Base-by-base conservation (phyloP, 2,329 filamentous ascomycete species). In the Tricladium varicosporioides region DNA sequence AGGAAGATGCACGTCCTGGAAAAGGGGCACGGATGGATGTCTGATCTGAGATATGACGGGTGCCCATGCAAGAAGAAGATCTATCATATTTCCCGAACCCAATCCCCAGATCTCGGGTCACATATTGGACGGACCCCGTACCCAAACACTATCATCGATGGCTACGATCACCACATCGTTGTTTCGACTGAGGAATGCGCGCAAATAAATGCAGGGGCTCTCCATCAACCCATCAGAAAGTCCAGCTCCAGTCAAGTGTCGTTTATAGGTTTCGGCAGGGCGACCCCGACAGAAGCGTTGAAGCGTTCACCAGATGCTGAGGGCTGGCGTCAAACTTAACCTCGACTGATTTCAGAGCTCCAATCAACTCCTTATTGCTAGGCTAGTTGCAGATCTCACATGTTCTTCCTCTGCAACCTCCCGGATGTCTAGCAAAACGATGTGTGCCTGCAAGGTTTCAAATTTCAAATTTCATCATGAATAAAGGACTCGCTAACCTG, bases 11-110 rank as follows among this genome's bases (percentile, higher is more conserved):
- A n/a, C 9, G 31, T 31, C 14, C 36, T n/a, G 47, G n/a, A n/a
- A 33, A 18, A 18, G 22, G 19, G 31, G 56, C 49, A 58, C 50
- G 58, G 49, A 51, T 54, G 53, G 53, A 27, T 27, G 22, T 27
- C 22, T 27, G 22, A 52, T 53, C 14, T 32, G 54, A 59, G 56
- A 59, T 61, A 53, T 52, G 48, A 56, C 43, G 42, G 51, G 50
- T 43, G 18, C 31, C 27, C 43, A 44, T 53, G 49, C 47, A 42
- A 16, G 13, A 49, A 13, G 51, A 50, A 46, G 59, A 55, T 54
- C 42, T 40, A 44, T 59, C 48, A 48, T 52, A 32, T 58, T 48
- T 32, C 32, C 22, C 22, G 19, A 46, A 8, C n/a, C 14, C n/a
- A 18, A 33, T n/a, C 50, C 13, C 40, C 13, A 36, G 47, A 36